A percentile compares a stretch with the other conserved stretches of the same genome.
phyloP scores from a whole-genome alignment of 2,329 filamentous ascomycete species.

The Orbilia brochopaga region DNA sequence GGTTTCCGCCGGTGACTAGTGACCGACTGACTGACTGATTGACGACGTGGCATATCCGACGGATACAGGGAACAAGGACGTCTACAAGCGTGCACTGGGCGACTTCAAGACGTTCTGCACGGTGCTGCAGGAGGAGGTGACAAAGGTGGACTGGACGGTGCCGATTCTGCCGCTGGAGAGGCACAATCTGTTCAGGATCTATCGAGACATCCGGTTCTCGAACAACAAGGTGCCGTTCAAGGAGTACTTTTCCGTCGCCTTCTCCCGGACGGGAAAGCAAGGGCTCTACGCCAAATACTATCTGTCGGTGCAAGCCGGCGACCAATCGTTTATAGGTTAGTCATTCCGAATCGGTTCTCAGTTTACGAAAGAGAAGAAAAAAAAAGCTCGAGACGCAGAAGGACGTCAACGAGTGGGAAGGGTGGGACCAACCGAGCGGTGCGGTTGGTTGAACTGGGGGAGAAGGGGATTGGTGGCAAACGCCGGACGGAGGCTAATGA shows the following conservation, averaged over 20 bases:
- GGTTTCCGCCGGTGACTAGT: constrained; percentile 11
- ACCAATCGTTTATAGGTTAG: constrained; percentile 73
- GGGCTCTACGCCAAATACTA: constrained; percentile 89
- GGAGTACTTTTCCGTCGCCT: constrained; percentile 48
- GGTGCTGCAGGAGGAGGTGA: constrained; percentile 71
- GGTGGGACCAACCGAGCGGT: no score
- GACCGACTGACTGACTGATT: background rate
- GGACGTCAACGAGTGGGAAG: no score
- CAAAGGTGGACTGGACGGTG: constrained; percentile 75
- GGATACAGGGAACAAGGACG: constrained; percentile 72
- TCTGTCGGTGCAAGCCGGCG: constrained; percentile 75
- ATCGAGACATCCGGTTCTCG: constrained; percentile 78
- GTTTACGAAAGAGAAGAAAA: no score
- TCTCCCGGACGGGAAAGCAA: constrained; percentile 84
- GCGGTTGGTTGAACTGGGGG: no score
- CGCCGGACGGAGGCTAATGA: constrained; percentile 2
- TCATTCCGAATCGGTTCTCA: constrained; percentile 51
- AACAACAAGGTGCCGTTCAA: constrained; percentile 37
- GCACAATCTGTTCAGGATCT: constrained; percentile 78
- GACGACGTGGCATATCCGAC: background rate
- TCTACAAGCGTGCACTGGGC: constrained; percentile 77
- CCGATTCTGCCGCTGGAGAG: constrained; percentile 87
- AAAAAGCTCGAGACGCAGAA: no score
- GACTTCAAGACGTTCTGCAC: constrained; percentile 84
- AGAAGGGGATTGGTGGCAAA: constrained; percentile 6